These are phyloP conservation scores for Brettanomyces nanus DNA, from an alignment of 805 yeast species.

Conservation along the genomic window DNA sequence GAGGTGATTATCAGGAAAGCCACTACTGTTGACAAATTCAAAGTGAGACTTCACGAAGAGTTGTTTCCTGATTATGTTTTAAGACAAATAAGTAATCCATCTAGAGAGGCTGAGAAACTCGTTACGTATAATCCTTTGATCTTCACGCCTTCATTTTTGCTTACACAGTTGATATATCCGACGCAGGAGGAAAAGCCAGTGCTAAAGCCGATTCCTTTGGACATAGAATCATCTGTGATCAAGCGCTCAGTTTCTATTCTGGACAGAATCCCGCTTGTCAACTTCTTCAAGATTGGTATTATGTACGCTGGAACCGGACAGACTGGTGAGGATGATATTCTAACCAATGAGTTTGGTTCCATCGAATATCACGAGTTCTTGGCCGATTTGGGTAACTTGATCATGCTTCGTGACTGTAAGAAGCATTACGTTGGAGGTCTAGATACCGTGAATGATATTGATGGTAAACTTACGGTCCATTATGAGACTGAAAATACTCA, in stretches of 20 bases:
- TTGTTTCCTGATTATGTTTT: slow-evolving; percentile 24
- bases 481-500: slow-evolving; percentile 70
- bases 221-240: slow-evolving; percentile 26
- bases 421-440: slow-evolving; percentile 68
- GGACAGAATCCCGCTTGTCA: slow-evolving; percentile 72
- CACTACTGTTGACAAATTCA: slow-evolving; percentile 49
- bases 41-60: slow-evolving; percentile 33
- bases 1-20: slow-evolving; percentile 52
- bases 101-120: too few species aligned
- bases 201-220: slow-evolving; percentile 14
- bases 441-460: slow-evolving; percentile 58
- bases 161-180: slow-evolving; percentile 13
- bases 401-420: slow-evolving; percentile 47
- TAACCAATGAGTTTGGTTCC: slow-evolving; percentile 61
- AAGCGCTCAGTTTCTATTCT: slow-evolving; percentile 50
- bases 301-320: slow-evolving; percentile 69
- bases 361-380: slow-evolving; percentile 51
- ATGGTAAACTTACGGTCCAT: slow-evolving; percentile 67
- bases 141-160: slow-evolving; percentile 17
- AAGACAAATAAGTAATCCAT: slow-evolving; percentile 4
- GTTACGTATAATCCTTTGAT: too few species aligned
- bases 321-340: slow-evolving; percentile 50
- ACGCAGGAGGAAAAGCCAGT: background rate
- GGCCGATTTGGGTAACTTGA: slow-evolving; percentile 47
- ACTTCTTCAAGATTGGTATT: slow-evolving; percentile 72